These are phyloP conservation scores for Plantago rigida DNA, from an alignment of 305 asterid species.

Conservation along the genomic window DNA sequence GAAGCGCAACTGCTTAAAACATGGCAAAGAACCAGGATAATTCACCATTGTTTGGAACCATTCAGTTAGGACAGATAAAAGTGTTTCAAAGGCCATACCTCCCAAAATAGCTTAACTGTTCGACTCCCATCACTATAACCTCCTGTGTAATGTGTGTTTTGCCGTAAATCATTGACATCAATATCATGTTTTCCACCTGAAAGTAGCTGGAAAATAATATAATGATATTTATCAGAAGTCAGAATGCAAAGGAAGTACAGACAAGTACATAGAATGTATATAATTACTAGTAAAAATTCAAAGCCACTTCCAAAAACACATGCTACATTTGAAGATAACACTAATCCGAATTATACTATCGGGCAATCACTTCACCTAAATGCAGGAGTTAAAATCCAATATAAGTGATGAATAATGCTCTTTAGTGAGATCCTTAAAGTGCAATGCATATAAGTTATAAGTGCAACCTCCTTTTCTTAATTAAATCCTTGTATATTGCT, in stretches of 20 bases:
- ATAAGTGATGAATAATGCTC: not conserved
- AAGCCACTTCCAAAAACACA: slow-evolving; percentile 19
- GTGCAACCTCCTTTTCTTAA: too few species aligned
- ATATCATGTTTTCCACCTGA: slow-evolving; percentile 93
- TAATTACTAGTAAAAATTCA: slow-evolving; percentile 10
- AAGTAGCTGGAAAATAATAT: slow-evolving; percentile 48
- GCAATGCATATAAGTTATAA: not conserved
- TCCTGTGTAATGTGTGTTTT: slow-evolving; percentile 78
- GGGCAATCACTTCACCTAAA: slow-evolving; percentile 5
- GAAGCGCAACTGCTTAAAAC: slow-evolving; percentile 6
- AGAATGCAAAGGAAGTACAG: slow-evolving; percentile 21
- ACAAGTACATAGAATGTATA: slow-evolving; percentile 10
- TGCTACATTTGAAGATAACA: not conserved
- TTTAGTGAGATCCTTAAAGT: slow-evolving; percentile 14
- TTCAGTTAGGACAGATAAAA: slow-evolving; percentile 13
- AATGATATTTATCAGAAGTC: slow-evolving; percentile 14
- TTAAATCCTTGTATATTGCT: not conserved
- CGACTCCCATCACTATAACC: slow-evolving; percentile 87
- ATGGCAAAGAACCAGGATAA: slow-evolving; percentile 21
- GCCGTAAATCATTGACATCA: slow-evolving; percentile 78
- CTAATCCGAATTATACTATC: slow-evolving; percentile 4
- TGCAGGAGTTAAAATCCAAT: not conserved
- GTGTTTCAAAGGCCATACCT: slow-evolving; percentile 43
- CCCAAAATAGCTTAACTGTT: slow-evolving; percentile 82
- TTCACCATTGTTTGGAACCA: slow-evolving; percentile 3